These are phyloP conservation scores for Lagenaria siceraria DNA, from an alignment of 306 rosid species.

Conservation along the genomic window DNA sequence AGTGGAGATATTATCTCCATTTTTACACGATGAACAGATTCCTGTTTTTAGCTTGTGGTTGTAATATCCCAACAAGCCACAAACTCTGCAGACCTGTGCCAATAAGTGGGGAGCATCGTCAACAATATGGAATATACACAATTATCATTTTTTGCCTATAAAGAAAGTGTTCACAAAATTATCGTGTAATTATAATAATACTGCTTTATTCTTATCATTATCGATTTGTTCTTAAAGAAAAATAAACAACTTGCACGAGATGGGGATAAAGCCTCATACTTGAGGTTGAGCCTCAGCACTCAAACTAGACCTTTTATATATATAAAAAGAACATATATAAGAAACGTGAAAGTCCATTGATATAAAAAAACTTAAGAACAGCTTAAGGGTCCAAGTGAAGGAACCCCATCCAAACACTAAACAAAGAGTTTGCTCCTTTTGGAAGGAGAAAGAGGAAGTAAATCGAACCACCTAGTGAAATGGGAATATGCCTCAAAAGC, in stretches of 20 bases:
- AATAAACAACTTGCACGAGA: not conserved
- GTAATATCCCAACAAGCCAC: conserved; percentile 89
- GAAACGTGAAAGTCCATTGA: too few species aligned
- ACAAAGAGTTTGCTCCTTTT: too few species aligned
- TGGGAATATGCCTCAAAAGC: too few species aligned
- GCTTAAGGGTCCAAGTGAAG: too few species aligned
- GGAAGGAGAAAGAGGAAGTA: too few species aligned
- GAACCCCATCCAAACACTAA: too few species aligned
- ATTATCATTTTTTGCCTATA: not conserved
- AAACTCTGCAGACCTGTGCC: conserved; percentile 55
- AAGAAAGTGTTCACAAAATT: not conserved
- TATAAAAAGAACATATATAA: too few species aligned
- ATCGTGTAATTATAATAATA: not conserved
- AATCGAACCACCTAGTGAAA: too few species aligned
- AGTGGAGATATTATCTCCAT: conserved; percentile 66
- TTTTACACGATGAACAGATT: conserved; percentile 77
- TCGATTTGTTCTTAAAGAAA: not conserved
- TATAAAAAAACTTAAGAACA: too few species aligned
- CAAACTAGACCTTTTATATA: not conserved
- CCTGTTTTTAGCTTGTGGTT: conserved; percentile 67
- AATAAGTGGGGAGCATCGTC: conserved; percentile 1
- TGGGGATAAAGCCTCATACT: too few species aligned
- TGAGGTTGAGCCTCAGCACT: not conserved
- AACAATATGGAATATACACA: conserved; percentile 1
- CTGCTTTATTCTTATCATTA: not conserved